Conservation (phyloP, 2,329 filamentous ascomycete species). For the Pezizomycotina sp. region DNA sequence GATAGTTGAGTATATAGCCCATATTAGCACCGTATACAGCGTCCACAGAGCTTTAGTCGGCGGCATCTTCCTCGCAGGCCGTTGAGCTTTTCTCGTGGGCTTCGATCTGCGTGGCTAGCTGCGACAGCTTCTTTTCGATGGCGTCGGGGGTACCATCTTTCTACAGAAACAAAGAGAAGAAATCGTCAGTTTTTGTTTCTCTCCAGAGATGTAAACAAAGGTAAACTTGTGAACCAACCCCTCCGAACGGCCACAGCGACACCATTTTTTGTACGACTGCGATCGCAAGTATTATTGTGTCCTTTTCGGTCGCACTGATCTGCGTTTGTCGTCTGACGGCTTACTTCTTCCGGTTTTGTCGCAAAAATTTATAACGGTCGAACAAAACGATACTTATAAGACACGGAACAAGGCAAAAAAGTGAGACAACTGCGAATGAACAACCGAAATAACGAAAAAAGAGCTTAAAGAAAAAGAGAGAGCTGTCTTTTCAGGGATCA, state of each 20-base stretch:
- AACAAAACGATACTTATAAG: too few relatives aligned
- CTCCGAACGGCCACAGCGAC: conserved; percentile 23
- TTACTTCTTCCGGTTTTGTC: too few relatives aligned
- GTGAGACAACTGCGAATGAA: too few relatives aligned
- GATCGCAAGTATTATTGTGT: too few relatives aligned
- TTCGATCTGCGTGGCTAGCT: conserved; percentile 67
- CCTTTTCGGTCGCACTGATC: too few relatives aligned
- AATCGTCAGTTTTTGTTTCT: conserved; percentile 14
- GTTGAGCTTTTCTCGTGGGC: conserved; percentile 59
- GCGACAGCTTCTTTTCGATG: conserved; percentile 80
- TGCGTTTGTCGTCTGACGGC: too few relatives aligned
- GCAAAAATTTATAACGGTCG: too few relatives aligned
- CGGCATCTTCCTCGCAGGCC: conserved; percentile 53
- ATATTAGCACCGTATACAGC: conserved; percentile 77
- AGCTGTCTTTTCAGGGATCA: too few relatives aligned
- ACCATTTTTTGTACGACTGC: conserved; percentile 23
- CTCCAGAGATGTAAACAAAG: neutral
- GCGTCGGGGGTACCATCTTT: conserved; percentile 69
- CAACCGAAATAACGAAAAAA: too few relatives aligned
- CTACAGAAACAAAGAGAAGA: conserved; percentile 32
- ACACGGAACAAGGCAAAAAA: too few relatives aligned
- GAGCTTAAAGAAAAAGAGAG: too few relatives aligned
- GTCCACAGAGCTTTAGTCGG: conserved; percentile 75
- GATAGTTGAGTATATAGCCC: conserved; percentile 71
- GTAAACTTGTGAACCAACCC: conserved; percentile 18